Evolutionary conservation across 768 basidiomycete genomes (phyloP).

Genomic region (Chalciporus sphaerocephalus): DNA sequence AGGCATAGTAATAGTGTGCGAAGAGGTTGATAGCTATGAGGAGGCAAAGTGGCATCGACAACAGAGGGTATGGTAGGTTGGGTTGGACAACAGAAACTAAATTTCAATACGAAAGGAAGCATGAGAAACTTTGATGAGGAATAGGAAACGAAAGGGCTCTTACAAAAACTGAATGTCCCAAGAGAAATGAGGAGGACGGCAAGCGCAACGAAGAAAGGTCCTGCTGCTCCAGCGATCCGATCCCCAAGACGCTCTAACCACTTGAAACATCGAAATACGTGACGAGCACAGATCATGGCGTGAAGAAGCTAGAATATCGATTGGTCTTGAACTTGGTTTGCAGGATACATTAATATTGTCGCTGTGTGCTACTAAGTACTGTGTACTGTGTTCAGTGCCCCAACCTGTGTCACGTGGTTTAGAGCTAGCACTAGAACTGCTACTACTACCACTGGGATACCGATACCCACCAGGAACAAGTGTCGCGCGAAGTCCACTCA

Average conservation of each 20-base stretch:
- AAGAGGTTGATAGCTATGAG: constrained; percentile 74
- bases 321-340: no score
- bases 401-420: no score
- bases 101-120: constrained; percentile 4
- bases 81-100: constrained; percentile 79
- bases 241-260: constrained; percentile 71
- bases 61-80: constrained; percentile 50
- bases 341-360: no score
- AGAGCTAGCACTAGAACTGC: no score
- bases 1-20: constrained; percentile 81
- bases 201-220: constrained; percentile 84
- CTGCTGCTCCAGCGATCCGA: constrained; percentile 81
- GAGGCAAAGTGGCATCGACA: constrained; percentile 65
- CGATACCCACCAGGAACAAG: no score
- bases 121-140: background rate
- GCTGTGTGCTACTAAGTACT: no score
- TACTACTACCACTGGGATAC: no score
- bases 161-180: constrained; percentile 80
- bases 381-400: no score
- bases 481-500: no score
- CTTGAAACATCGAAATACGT: constrained; percentile 55
- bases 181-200: constrained; percentile 66
- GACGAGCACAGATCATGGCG: constrained; percentile 27
- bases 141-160: constrained; percentile 39
- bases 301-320: background rate